Conservation (phyloP, 1,139 yeast genomes). For the Pichia sp. region DNA sequence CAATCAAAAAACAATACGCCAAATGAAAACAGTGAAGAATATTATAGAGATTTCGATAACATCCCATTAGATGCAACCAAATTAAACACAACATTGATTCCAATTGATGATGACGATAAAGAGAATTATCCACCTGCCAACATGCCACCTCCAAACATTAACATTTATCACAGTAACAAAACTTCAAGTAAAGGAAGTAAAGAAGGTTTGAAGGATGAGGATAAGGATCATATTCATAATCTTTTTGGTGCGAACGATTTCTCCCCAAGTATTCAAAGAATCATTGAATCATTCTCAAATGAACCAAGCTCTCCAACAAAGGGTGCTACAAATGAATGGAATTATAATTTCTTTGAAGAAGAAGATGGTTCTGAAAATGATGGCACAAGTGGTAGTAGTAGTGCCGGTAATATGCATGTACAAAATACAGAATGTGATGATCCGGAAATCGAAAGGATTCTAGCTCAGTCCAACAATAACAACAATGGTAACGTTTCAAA, state of each 20-base stretch:
- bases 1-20: constrained; percentile 19
- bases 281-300: constrained; percentile 31
- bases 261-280: constrained; percentile 33
- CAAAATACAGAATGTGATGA: constrained; percentile 20
- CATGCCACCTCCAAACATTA: constrained; percentile 15
- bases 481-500: background rate
- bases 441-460: constrained; percentile 26
- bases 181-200: background rate
- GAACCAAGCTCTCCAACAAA: constrained; percentile 30
- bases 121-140: constrained; percentile 24
- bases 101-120: constrained; percentile 34
- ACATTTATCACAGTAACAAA: background rate
- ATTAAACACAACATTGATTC: constrained; percentile 34
- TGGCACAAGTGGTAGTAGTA: background rate
- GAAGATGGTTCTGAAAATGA: constrained; percentile 18
- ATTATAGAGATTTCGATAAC: constrained; percentile 23
- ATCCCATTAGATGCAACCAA: constrained; percentile 33
- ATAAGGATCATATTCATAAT: constrained; percentile 1
- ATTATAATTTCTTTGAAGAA: constrained; percentile 30
- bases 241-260: constrained; percentile 19
- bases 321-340: constrained; percentile 28
- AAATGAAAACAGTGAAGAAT: constrained; percentile 14
- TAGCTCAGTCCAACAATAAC: constrained; percentile 10
- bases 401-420: background rate
- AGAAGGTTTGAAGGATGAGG: background rate